Evolutionary conservation across 2,329 filamentous ascomycete genomes (phyloP), one percentile per base, ranked within the genome.

Genomic region (Penicillium frequentans): DNA sequence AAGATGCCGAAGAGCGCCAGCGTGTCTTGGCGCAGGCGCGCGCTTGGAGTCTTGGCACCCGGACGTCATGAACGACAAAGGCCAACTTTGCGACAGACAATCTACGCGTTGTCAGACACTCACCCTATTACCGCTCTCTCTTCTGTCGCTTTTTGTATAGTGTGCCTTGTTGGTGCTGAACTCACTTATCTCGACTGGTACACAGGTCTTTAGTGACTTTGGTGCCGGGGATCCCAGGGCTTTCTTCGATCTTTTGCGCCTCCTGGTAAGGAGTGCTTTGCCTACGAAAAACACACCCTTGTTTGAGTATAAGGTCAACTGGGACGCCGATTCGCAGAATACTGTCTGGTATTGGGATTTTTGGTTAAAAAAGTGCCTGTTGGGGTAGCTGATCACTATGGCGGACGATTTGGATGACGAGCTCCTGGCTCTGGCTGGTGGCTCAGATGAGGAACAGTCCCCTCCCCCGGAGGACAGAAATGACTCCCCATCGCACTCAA

Each of bases 391-490:
- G 66, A 66, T 69, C 63, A 82, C 63, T 69, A 96, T 96, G 92
- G 89, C 90, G 55, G 90, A 74, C 57, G 73, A 93, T 71, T 84
- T 97, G 65, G 93, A 98, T 73, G 92, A 93, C 68, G 93, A 97
- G 79, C 87, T 98, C 64, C 88, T 98, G 63, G 93, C 91, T 70
- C 87, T 98, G 64, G 95, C 93, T 54, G 95, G 90, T 65, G 89
- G 81, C 67, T 81, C 79, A 50, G 80, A 82, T 61, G 81, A 82
- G 60, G 82, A 84, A 64, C 72, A 76, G 54, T 73, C 85, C 59
- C 80, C 82, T 52, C 75, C 70, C 75, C 57, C 84, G 82, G 69
- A 84, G 84, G 79, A 70, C 78, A 80, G 75, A 79, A 80, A 67
- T 76, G 77, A 67, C 81, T 84, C 73, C 77, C 85, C 68, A 79